Percentiles rank a stretch among this genome's conserved stretches.
These are phyloP conservation scores for Moesziomyces globuligerus DNA, from an alignment of 1,284 basidiomycete genomes.

Conservation along the genomic window DNA sequence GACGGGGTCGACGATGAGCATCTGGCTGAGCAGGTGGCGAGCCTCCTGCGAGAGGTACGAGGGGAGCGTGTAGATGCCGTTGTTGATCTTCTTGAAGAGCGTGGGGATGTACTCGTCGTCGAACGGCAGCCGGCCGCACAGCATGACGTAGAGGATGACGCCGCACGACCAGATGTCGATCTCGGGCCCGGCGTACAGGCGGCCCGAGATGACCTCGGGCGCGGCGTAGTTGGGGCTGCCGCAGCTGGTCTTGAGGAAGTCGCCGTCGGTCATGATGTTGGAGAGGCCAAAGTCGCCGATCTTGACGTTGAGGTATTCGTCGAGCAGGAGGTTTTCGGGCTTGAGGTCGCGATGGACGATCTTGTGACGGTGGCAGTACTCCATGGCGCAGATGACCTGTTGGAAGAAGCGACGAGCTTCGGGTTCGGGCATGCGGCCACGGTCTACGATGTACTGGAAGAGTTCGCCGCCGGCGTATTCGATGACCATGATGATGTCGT, in stretches of 20 bases:
- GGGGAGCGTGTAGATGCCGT: conserved; percentile 64
- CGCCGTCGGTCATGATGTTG: conserved; percentile 67
- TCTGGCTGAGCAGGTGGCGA: conserved; percentile 61
- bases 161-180: conserved; percentile 67
- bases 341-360: conserved; percentile 65
- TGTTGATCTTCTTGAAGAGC: conserved; percentile 67
- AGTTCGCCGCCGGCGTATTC: conserved; percentile 67
- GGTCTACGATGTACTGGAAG: conserved; percentile 67
- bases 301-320: conserved; percentile 66
- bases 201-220: conserved; percentile 65
- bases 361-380: conserved; percentile 66
- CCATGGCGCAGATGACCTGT: conserved; percentile 66
- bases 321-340: conserved; percentile 65
- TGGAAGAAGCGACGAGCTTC: conserved; percentile 66
- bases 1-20: conserved; percentile 67
- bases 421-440: conserved; percentile 62
- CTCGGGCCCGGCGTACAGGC: conserved; percentile 65
- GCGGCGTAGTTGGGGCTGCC: conserved; percentile 67
- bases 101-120: conserved; percentile 67
- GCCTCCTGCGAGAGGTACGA: conserved; percentile 63
- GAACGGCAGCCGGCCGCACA: conserved; percentile 65
- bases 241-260: conserved; percentile 67
- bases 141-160: conserved; percentile 67
- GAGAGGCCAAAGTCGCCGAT: conserved; percentile 67
- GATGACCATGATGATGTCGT: conserved; percentile 67